phyloP scores from a whole-genome alignment of 2,329 filamentous ascomycete genomes.

The Fusarium liriodendri region DNA sequence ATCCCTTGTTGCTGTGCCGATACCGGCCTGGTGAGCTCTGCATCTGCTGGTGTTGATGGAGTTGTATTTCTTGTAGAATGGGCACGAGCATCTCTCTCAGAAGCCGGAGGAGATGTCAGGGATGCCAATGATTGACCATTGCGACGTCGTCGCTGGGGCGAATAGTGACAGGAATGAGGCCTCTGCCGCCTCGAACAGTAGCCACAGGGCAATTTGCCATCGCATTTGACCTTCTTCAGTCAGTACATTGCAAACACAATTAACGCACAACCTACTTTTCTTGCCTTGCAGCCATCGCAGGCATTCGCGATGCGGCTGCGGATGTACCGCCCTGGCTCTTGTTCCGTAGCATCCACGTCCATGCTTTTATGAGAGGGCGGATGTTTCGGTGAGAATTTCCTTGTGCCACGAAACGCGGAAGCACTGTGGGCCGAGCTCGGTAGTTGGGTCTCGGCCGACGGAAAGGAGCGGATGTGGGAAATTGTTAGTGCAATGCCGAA shows the following conservation, averaged over 20 bases:
- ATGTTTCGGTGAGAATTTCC: constrained; percentile 22
- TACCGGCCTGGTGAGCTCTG: background rate
- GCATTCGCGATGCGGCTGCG: constrained; percentile 63
- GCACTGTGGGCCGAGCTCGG: constrained; percentile 25
- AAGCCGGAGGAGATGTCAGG: constrained; percentile 33
- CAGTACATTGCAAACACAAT: background rate
- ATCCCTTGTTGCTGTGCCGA: constrained; percentile 11
- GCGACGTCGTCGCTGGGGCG: constrained; percentile 55
- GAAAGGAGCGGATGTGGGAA: constrained; percentile 31
- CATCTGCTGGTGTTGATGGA: constrained; percentile 26
- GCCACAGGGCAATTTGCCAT: constrained; percentile 63
- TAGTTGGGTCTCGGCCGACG: background rate
- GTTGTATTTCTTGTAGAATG: constrained; percentile 30
- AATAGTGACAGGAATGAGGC: constrained; percentile 60
- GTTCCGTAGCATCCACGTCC: constrained; percentile 34
- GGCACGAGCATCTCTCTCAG: constrained; percentile 27
- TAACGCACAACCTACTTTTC: background rate
- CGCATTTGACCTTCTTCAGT: constrained; percentile 65
- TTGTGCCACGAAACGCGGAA: constrained; percentile 23
- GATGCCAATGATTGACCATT: constrained; percentile 37
- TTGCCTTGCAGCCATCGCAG: constrained; percentile 65
- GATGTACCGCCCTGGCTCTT: constrained; percentile 45
- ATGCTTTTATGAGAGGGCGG: constrained; percentile 11
- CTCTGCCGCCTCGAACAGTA: constrained; percentile 60
- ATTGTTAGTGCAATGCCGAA: constrained; percentile 36